Percentiles rank a stretch among this genome's conserved stretches.
Evolutionary conservation across 2,329 filamentous ascomycete genomes (phyloP).

Genomic region (Penicillium sp.): DNA sequence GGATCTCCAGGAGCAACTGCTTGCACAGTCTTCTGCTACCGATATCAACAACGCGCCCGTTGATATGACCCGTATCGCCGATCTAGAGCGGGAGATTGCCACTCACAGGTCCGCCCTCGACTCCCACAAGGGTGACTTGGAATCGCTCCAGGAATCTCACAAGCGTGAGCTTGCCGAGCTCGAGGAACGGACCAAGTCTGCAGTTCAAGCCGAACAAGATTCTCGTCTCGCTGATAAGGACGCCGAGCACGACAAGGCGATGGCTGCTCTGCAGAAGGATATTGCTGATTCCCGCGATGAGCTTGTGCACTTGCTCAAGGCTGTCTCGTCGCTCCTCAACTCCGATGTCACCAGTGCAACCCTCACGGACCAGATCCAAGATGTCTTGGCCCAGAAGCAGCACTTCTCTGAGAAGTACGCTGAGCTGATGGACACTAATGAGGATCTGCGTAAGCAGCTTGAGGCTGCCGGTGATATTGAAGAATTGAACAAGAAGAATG

Average conservation of each 20-base stretch:
- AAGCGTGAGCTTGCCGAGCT: slow-evolving; percentile 50
- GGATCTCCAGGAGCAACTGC: slow-evolving; percentile 69
- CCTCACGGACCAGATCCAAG: slow-evolving; percentile 70
- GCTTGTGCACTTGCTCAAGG: slow-evolving; percentile 67
- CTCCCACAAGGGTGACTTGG: slow-evolving; percentile 60
- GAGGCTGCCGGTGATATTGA: slow-evolving; percentile 43
- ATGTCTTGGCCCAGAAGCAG: slow-evolving; percentile 50
- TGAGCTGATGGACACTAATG: slow-evolving; percentile 49
- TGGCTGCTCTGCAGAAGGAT: slow-evolving; percentile 66
- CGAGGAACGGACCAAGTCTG: slow-evolving; percentile 45
- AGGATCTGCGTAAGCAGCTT: slow-evolving; percentile 47
- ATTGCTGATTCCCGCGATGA: slow-evolving; percentile 70
- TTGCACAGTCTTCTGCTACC: slow-evolving; percentile 67
- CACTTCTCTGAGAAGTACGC: slow-evolving; percentile 51
- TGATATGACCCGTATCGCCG: slow-evolving; percentile 54
- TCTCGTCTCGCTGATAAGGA: slow-evolving; percentile 58
- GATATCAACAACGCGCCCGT: slow-evolving; percentile 62
- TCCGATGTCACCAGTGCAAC: slow-evolving; percentile 61
- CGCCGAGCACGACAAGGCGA: slow-evolving; percentile 62
- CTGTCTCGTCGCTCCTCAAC: slow-evolving; percentile 56
- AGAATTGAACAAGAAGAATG: slow-evolving; percentile 47
- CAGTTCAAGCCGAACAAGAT: slow-evolving; percentile 46
- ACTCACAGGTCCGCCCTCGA: slow-evolving; percentile 62
- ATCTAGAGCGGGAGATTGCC: slow-evolving; percentile 63
- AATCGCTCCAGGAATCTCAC: slow-evolving; percentile 61